Conservation (phyloP, 768 basidiomycete genomes). For the Trametes cinnabarina region DNA sequence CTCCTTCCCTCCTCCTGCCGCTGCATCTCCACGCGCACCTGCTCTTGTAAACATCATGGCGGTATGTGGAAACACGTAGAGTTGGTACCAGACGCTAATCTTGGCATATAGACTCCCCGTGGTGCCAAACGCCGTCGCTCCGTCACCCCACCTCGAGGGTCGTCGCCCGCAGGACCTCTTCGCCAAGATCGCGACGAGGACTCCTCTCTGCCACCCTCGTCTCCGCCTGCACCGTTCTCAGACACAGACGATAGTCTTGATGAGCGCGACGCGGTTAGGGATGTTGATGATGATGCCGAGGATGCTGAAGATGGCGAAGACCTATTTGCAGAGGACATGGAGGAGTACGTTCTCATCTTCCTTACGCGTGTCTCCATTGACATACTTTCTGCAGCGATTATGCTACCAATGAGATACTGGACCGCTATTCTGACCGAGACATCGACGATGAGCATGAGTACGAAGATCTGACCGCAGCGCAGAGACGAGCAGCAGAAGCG, state of each 20-base stretch:
- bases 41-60: background rate
- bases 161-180: constrained; percentile 47
- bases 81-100: background rate
- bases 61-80: background rate
- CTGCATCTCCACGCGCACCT: background rate
- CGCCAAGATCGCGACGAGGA: constrained; percentile 55
- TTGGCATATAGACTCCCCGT: constrained; percentile 39
- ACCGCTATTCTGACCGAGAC: constrained; percentile 83
- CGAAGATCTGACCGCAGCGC: constrained; percentile 63
- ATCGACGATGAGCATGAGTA: constrained; percentile 80
- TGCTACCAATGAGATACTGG: constrained; percentile 74
- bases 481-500: constrained; percentile 79
- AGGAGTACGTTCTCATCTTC: constrained; percentile 50
- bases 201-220: constrained; percentile 66
- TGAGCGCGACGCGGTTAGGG: constrained; percentile 53
- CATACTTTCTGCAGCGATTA: constrained; percentile 62
- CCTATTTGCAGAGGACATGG: constrained; percentile 79
- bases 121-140: constrained; percentile 57
- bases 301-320: constrained; percentile 89
- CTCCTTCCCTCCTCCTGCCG: background rate
- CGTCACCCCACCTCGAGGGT: constrained; percentile 52
- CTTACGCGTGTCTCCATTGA: background rate
- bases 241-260: constrained; percentile 48
- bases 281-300: constrained; percentile 82
- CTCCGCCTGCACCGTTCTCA: constrained; percentile 48